A percentile compares a stretch with the other conserved stretches of the same genome.
phyloP scores from a whole-genome alignment of 345 rosid species.

The Trapa bicornis region DNA sequence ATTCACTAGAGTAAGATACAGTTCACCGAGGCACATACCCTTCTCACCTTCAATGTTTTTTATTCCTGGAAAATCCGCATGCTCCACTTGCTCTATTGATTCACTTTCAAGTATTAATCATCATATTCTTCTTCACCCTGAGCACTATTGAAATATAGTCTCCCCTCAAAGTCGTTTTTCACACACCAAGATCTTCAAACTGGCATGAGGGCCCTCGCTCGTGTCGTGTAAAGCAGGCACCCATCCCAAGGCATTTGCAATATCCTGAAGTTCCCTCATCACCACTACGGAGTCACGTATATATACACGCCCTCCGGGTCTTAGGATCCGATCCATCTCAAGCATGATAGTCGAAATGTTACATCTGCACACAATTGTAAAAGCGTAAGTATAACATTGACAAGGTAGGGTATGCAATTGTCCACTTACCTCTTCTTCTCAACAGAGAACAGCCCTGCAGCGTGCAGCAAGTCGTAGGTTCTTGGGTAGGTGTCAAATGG shows the following conservation, averaged over 20 bases:
- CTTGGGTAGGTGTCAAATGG: constrained; percentile 94
- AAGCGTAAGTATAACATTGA: background rate
- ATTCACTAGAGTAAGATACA: too few species aligned
- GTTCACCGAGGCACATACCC: too few species aligned
- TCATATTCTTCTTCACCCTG: too few species aligned
- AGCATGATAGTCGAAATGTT: constrained; percentile 80
- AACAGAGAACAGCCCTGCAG: constrained; percentile 72
- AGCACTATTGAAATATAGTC: background rate
- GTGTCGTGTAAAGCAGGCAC: constrained; percentile 46
- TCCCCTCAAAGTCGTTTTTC: constrained; percentile 39
- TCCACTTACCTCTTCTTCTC: constrained; percentile 64
- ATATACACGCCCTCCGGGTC: constrained; percentile 88
- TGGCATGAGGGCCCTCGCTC: constrained; percentile 91
- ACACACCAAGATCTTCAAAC: constrained; percentile 64
- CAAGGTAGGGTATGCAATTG: background rate
- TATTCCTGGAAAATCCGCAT: too few species aligned
- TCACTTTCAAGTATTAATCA: too few species aligned
- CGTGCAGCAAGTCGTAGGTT: constrained; percentile 80
- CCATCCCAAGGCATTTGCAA: constrained; percentile 84
- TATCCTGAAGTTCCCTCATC: constrained; percentile 66
- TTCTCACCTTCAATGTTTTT: too few species aligned
- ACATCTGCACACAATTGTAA: constrained; percentile 36
- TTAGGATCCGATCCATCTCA: constrained; percentile 92
- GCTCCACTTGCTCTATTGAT: too few species aligned
- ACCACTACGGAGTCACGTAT: constrained; percentile 64